Percentiles rank a stretch among this genome's conserved stretches.
Evolutionary conservation across 164 flowering plant genomes (phyloP).

Genomic region (Aristolochia fimbriata): DNA sequence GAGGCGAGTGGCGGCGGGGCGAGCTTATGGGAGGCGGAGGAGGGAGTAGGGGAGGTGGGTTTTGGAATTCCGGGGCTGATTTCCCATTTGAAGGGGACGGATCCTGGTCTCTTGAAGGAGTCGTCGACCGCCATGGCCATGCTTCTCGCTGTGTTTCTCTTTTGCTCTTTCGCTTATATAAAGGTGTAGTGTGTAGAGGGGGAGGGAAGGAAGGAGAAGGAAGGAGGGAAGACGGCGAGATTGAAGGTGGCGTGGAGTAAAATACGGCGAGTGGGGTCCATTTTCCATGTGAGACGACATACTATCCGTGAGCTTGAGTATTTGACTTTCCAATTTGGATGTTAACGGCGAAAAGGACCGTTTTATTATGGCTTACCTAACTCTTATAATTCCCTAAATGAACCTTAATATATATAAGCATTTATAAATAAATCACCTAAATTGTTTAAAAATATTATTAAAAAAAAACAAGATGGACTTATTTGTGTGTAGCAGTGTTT

Average conservation of each 20-base stretch:
- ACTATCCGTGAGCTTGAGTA: background rate
- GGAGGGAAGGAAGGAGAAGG: background rate
- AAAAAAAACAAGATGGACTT: no score
- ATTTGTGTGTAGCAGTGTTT: no score
- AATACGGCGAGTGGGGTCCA: background rate
- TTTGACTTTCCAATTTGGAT: background rate
- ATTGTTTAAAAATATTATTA: no score
- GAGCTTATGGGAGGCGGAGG: slow-evolving; percentile 35
- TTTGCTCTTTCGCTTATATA: background rate
- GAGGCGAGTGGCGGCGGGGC: slow-evolving; percentile 15
- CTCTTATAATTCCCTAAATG: no score
- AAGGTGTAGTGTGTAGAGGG: background rate
- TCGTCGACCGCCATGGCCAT: slow-evolving; percentile 31
- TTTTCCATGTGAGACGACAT: background rate
- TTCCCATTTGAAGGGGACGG: slow-evolving; percentile 86
- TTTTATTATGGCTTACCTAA: no score
- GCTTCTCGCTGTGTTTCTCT: background rate
- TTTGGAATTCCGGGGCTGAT: slow-evolving; percentile 67
- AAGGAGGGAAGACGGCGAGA: slow-evolving; percentile 11
- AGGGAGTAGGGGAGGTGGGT: slow-evolving; percentile 16
- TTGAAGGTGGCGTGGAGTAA: slow-evolving; percentile 9
- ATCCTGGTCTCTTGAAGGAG: slow-evolving; percentile 46
- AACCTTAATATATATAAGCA: no score
- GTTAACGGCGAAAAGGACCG: background rate
- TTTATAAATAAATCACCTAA: no score